Percentiles rank a stretch among this genome's conserved stretches.
Conservation (phyloP, 768 basidiomycete genomes). For the Piloderma croceum region DNA sequence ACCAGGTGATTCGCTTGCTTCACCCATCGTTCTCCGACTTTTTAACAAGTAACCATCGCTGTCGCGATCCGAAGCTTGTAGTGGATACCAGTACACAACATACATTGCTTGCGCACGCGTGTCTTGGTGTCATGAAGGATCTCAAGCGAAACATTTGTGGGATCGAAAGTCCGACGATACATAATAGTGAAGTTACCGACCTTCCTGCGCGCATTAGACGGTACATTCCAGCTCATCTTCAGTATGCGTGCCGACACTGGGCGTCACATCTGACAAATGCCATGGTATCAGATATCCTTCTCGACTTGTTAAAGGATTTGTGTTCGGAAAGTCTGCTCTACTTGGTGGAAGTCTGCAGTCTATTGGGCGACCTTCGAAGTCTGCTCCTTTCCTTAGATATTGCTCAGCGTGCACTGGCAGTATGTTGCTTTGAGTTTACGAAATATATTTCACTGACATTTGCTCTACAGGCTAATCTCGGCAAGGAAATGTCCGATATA, state of each 20-base stretch:
- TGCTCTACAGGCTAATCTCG: too few relatives aligned
- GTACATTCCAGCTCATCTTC: slow-evolving; percentile 11
- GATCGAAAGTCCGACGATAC: neutral
- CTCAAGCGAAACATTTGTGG: neutral
- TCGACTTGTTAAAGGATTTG: slow-evolving; percentile 8
- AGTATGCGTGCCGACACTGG: slow-evolving; percentile 20
- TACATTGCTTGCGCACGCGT: neutral
- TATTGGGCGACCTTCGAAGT: too few relatives aligned
- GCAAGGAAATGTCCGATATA: too few relatives aligned
- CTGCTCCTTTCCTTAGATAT: neutral
- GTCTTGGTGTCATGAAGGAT: neutral
- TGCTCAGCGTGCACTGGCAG: neutral
- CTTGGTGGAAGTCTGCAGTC: slow-evolving; percentile 20
- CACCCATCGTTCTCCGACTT: slow-evolving; percentile 20
- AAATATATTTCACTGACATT: too few relatives aligned
- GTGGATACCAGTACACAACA: slow-evolving; percentile 1
- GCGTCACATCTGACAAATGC: slow-evolving; percentile 14
- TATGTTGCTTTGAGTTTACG: too few relatives aligned
- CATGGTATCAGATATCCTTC: slow-evolving; percentile 4
- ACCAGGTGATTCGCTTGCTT: too few relatives aligned
- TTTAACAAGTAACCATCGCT: slow-evolving; percentile 8
- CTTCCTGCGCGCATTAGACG: neutral
- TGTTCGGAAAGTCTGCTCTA: slow-evolving; percentile 12
- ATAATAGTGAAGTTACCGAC: slow-evolving; percentile 8
- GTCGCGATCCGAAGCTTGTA: slow-evolving; percentile 6